Conservation (phyloP, 129 eudicot species). For the Pseudognaphalium luteoalbum region DNA sequence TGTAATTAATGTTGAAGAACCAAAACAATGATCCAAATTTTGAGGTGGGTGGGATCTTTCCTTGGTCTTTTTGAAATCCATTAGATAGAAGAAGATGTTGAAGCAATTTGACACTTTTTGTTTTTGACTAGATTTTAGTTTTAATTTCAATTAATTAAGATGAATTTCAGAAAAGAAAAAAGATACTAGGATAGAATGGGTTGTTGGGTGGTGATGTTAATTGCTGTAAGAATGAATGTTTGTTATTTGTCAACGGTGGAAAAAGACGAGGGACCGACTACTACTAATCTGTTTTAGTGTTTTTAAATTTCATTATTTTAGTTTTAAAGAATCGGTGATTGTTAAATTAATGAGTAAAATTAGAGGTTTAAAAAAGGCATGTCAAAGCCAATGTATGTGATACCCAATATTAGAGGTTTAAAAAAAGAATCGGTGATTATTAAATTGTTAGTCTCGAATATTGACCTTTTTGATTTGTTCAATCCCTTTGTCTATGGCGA, state of each 20-base stretch:
- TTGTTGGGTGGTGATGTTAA: neutral
- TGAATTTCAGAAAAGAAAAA: constrained; percentile 5
- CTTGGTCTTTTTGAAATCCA: constrained; percentile 32
- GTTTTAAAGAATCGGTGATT: neutral
- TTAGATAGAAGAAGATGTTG: constrained; percentile 7
- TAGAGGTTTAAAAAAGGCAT: no score
- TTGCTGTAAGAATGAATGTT: constrained; percentile 40
- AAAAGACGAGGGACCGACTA: constrained; percentile 31
- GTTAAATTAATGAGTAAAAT: neutral
- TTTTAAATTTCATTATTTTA: neutral
- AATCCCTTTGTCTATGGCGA: constrained; percentile 25
- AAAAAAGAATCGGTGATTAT: constrained; percentile 51
- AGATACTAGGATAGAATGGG: constrained; percentile 1
- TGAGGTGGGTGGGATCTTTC: constrained; percentile 50
- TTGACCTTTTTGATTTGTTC: constrained; percentile 37
- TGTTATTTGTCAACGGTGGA: constrained; percentile 32
- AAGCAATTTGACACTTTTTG: constrained; percentile 22
- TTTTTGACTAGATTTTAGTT: constrained; percentile 8
- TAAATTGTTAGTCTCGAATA: constrained; percentile 52
- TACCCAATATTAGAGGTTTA: no score
- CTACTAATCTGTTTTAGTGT: constrained; percentile 23
- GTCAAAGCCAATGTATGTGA: no score
- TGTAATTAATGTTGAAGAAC: constrained; percentile 25
- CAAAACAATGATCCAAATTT: constrained; percentile 27
- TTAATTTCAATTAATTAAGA: neutral